A percentile compares a stretch with the other conserved stretches of the same genome.
Conservation (phyloP, 352 stramenopile species). For the Globisporangium sylvaticum region DNA sequence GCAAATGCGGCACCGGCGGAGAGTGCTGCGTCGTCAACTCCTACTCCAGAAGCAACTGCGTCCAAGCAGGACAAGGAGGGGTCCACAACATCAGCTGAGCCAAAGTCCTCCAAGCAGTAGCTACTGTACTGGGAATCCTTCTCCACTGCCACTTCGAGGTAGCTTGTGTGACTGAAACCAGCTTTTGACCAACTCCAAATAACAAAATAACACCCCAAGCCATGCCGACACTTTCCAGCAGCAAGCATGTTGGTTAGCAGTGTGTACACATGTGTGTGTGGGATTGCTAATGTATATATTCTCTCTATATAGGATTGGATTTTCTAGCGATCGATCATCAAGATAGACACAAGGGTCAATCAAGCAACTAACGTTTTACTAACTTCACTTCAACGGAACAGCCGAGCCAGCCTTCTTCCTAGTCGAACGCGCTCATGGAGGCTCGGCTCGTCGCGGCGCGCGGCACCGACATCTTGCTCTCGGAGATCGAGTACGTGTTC, state of each 20-base stretch:
- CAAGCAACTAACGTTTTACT: neutral
- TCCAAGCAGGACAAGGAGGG: neutral
- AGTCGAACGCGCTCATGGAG: slow-evolving; percentile 25
- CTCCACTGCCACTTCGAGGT: neutral
- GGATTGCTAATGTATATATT: neutral
- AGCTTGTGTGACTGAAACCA: neutral
- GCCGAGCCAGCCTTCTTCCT: slow-evolving; percentile 6
- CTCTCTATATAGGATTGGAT: slow-evolving; percentile 1
- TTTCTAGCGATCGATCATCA: neutral
- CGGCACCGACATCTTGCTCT: slow-evolving; percentile 75
- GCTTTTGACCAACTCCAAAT: neutral
- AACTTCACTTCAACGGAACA: neutral
- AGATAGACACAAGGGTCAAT: neutral
- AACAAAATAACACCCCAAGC: neutral
- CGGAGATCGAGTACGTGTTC: slow-evolving; percentile 41
- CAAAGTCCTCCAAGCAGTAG: neutral
- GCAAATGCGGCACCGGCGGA: neutral
- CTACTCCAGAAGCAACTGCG: neutral
- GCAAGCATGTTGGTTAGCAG: no score
- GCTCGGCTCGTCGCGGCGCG: slow-evolving; percentile 42
- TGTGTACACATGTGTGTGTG: neutral
- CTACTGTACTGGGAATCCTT: neutral
- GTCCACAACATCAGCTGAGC: neutral
- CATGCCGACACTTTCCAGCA: neutral
- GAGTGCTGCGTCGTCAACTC: neutral